Conservation (phyloP, 805 yeast species). For the Yarrowia sp. region DNA sequence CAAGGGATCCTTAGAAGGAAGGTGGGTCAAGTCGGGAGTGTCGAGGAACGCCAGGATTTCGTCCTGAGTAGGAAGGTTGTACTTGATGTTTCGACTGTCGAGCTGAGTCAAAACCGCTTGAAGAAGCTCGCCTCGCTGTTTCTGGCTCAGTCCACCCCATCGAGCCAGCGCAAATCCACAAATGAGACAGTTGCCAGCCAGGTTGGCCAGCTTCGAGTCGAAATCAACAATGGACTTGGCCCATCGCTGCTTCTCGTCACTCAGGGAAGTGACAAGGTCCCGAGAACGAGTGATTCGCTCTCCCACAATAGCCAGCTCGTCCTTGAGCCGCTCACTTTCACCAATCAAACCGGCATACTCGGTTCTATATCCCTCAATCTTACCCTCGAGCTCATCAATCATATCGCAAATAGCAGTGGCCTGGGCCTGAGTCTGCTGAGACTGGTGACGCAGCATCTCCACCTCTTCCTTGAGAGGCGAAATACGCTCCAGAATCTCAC, state of each 20-base stretch:
- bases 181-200: conserved; percentile 65
- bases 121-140: conserved; percentile 38
- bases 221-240: conserved; percentile 52
- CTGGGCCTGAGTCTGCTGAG: conserved; percentile 62
- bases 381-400: conserved; percentile 67
- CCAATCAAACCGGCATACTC: conserved; percentile 72
- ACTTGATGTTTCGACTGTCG: conserved; percentile 34
- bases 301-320: conserved; percentile 63
- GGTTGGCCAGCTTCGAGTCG: conserved; percentile 42
- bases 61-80: conserved; percentile 41
- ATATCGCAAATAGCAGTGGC: conserved; percentile 73
- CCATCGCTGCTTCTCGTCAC: conserved; percentile 75
- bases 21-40: conserved; percentile 37
- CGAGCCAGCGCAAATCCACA: conserved; percentile 61
- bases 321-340: conserved; percentile 70
- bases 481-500: conserved; percentile 63
- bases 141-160: conserved; percentile 56
- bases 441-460: conserved; percentile 52
- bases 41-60: conserved; percentile 52
- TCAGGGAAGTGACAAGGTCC: conserved; percentile 57
- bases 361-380: conserved; percentile 64
- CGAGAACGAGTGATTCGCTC: conserved; percentile 60
- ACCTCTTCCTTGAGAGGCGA: conserved; percentile 75
- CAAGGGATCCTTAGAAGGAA: conserved; percentile 54
- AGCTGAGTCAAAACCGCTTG: conserved; percentile 39